Base-by-base conservation (phyloP, 2,329 filamentous ascomycete genomes). In the Tolypocladium guangdongense region DNA sequence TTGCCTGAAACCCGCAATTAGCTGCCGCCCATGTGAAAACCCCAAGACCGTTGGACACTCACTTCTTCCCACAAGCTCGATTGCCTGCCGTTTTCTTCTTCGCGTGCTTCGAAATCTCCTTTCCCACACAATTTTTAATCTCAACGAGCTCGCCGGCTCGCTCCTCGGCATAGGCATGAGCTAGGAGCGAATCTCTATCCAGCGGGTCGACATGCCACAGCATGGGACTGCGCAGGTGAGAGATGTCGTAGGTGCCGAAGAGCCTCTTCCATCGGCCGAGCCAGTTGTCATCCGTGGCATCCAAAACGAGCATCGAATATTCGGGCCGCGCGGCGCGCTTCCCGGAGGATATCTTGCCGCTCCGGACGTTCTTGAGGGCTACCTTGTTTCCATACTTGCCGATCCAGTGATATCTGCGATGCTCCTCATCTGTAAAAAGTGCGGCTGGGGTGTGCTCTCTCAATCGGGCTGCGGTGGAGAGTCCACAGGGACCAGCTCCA, bases 371-470 rank as follows among this genome's bases (percentile, higher is more conserved):
- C 53, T 82, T 84, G 56, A 85, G 72, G 8, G 75, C 74, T 66
- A 83, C 80, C 33, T 80, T 78, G 32, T 75, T 75, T 32, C 78
- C 77, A 62, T 88, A 80, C 53, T 83, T 84, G 54, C 77, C 77
- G 54, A 90, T 84, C 84, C 87, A 90, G 66, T 88, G 82, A 64
- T 88, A 92, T n/a, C 88, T 78, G 43, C 85, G 82, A 62, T 92
- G 87, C 63, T 92, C 88, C 59, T 88, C 86, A 63, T 92, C 87
- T 0, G 88, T 91, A 68, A 92, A 92, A 51, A 90, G 81, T 1
- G 88, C 87, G 0, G 85, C 88, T 0, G 88, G 88, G 0, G 86
- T 87, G 52, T 78, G 75, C 67, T 92, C 88, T 43, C 80, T 78
- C 1, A 92, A 76, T 4, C 88, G 79, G 1, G 87, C 82, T 10